Percentiles rank a stretch among this genome's conserved stretches.
Evolutionary conservation across 495 filamentous ascomycete species (phyloP).

Genomic region (Xylaria flabelliformis): DNA sequence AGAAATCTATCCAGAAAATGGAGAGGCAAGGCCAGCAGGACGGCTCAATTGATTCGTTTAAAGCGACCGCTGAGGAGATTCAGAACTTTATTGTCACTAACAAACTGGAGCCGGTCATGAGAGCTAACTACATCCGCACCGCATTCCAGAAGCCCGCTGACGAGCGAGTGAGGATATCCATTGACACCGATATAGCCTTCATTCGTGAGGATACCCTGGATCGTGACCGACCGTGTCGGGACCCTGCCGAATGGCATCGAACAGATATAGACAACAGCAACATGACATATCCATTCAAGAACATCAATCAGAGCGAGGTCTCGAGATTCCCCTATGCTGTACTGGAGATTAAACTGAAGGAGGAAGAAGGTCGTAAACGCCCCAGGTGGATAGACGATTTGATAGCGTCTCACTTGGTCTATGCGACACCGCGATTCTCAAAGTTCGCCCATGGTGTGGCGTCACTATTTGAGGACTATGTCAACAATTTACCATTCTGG

Average conservation of each 20-base stretch:
- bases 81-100: slow-evolving; percentile 80
- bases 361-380: slow-evolving; percentile 67
- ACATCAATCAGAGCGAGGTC: slow-evolving; percentile 88
- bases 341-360: slow-evolving; percentile 89
- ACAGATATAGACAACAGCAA: slow-evolving; percentile 81
- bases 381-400: slow-evolving; percentile 89
- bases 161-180: slow-evolving; percentile 85
- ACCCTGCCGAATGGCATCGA: slow-evolving; percentile 89
- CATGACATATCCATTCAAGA: slow-evolving; percentile 85
- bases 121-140: slow-evolving; percentile 92
- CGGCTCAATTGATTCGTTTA: slow-evolving; percentile 70
- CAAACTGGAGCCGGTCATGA: slow-evolving; percentile 81
- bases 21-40: slow-evolving; percentile 66
- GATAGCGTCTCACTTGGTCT: slow-evolving; percentile 89
- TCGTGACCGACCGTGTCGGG: slow-evolving; percentile 80
- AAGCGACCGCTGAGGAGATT: slow-evolving; percentile 74
- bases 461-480: slow-evolving; percentile 89
- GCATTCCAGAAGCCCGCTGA: slow-evolving; percentile 97
- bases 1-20: slow-evolving; percentile 86
- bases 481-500: slow-evolving; percentile 97
- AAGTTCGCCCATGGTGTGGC: slow-evolving; percentile 97
- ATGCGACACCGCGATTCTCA: slow-evolving; percentile 86
- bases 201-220: slow-evolving; percentile 93
- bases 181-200: slow-evolving; percentile 90
- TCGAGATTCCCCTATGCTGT: slow-evolving; percentile 90